Conservation (phyloP, 164 flowering plant species). For the Brasenia schreberi region DNA sequence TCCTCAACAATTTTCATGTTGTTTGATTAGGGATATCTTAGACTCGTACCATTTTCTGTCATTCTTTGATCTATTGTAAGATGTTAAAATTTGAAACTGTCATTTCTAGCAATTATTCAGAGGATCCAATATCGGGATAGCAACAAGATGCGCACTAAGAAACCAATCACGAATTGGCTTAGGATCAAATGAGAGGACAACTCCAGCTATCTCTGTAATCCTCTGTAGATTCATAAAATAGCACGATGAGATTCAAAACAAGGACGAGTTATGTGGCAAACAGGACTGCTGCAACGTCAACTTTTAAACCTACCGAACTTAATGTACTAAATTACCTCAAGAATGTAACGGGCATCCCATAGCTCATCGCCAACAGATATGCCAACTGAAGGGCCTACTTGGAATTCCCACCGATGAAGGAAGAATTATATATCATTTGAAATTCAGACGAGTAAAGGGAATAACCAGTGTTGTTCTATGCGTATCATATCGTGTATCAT, state of each 20-base stretch:
- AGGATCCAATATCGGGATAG: too few relatives aligned
- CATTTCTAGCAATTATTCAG: too few relatives aligned
- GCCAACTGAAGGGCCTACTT: conserved; percentile 3
- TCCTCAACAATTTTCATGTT: too few relatives aligned
- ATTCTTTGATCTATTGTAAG: neutral
- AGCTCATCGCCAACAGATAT: conserved; percentile 1
- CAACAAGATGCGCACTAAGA: neutral
- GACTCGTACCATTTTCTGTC: conserved; percentile 7
- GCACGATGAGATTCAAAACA: neutral
- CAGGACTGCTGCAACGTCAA: neutral
- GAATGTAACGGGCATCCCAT: conserved; percentile 1
- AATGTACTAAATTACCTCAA: neutral
- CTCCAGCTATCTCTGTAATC: conserved; percentile 5
- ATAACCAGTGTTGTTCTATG: too few relatives aligned
- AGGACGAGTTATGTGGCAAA: neutral
- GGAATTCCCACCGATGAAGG: conserved; percentile 1
- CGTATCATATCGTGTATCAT: too few relatives aligned
- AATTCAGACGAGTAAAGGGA: neutral
- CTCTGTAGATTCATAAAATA: neutral
- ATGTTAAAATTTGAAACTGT: neutral
- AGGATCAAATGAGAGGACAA: conserved; percentile 5
- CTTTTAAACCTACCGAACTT: neutral
- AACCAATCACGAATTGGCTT: conserved; percentile 1
- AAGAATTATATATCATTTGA: neutral
- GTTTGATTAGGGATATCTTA: too few relatives aligned